phyloP scores from a whole-genome alignment of 305 asterid species.

The Solanum hybrid region DNA sequence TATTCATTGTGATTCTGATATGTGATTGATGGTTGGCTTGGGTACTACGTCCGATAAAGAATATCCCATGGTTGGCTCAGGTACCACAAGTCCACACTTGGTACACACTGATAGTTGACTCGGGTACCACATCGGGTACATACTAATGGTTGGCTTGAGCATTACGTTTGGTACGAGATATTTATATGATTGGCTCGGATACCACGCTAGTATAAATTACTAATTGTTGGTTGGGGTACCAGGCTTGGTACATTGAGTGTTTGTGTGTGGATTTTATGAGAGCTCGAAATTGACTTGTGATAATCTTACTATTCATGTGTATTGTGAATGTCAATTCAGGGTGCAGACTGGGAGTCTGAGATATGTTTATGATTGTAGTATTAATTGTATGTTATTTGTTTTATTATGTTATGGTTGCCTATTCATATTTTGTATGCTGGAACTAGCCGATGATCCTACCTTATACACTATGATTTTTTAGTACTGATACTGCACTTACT shows the following conservation, averaged over 20 bases:
- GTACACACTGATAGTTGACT: neutral
- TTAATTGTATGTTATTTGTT: neutral
- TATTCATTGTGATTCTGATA: neutral
- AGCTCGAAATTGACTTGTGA: neutral
- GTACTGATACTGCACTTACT: neutral
- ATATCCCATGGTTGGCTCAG: neutral
- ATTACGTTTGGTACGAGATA: neutral
- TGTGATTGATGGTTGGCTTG: neutral
- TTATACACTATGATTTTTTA: neutral
- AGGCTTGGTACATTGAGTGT: neutral
- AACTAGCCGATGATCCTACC: neutral
- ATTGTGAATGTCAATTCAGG: neutral
- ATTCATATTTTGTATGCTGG: neutral
- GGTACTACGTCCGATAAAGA: neutral
- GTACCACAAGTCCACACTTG: neutral
- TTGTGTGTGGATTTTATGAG: neutral
- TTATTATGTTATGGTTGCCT: neutral
- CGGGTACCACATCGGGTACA: neutral
- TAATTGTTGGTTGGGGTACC: neutral
- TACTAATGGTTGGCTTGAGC: neutral
- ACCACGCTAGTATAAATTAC: neutral
- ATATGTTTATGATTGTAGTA: neutral
- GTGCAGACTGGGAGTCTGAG: neutral
- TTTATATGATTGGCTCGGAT: neutral
- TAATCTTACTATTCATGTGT: neutral